Base-by-base conservation (phyloP, 2,329 filamentous ascomycete genomes). In the Hypoxylon sp. region DNA sequence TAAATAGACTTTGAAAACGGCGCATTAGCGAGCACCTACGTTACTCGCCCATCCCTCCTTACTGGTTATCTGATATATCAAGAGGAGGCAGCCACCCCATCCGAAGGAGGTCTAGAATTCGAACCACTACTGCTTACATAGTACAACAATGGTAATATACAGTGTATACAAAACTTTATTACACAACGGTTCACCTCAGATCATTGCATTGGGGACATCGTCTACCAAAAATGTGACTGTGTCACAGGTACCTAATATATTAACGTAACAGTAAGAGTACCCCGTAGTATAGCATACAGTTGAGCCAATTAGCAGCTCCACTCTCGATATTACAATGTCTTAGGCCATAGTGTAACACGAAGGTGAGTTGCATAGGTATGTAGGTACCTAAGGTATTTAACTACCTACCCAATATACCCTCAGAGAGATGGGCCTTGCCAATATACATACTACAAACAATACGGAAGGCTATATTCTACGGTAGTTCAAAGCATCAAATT, bases 401-500 rank as follows among this genome's bases (percentile, higher is more conserved):
- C 33, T 42, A 17, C 51, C 33, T 42, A 17, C 51, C 11, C 24
- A 52, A 24, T 6, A 31, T 31, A 31, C 5, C 29, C 29, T 9
- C 6, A 13, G n/a, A 39, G 48, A 33, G 19, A 10, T 39, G n/a
- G 33, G n/a, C 29, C 8, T 44, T 44, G 31, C 14, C n/a, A 31
- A 39, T 44, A 39, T 50, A 3, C 17, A 8, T 46, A 31, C 9
- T 37, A 31, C 10, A 4, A 39, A 50, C 14, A 50, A 35, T 17
- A 29, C 14, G 6, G 33, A 33, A 51, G 13, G 26, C 39, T 31
- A 17, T 47, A 14, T 31, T n/a, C 48, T 29, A 22, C 19, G 19
- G 19, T 22, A 44, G 47, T 42, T 48, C 22, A 50, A 57, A 42
- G 10, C 39, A 26, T 44, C 31, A 39, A 46, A 46, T 61, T 48